Base-by-base conservation (phyloP, 2,329 filamentous ascomycete genomes). In the Scopulariopsis brevicaulis region DNA sequence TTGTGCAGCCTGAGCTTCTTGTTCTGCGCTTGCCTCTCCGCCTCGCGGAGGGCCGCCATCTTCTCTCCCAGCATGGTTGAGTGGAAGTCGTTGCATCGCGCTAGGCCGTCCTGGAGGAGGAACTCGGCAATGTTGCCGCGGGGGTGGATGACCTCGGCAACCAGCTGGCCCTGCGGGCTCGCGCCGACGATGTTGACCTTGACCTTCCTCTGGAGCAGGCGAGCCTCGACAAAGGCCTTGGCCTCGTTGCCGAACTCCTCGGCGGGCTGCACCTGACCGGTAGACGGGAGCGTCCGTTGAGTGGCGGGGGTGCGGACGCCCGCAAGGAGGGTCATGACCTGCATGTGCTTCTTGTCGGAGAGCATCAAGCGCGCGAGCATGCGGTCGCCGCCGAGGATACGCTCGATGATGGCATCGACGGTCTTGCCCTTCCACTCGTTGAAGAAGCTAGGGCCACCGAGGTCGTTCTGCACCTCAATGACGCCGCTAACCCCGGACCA, bases 11-110 rank as follows among this genome's bases (percentile, higher is more conserved):
- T 89, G 52, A 87, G 79, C 66, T 88, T 87, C 63, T 82, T 81
- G 63, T 84, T 81, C 73, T 91, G 91, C 4, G 94, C 94, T 59
- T 82, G 77, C 70, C 89, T 93, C 75, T 99, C 94, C 1, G 94
- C 92, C 63, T 89, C 83, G 62, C 94, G 85, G 59, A 97, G 83
- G 59, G 81, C 71, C 50, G 87, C 85, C 94, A 99, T 99, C 65
- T 93, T 89, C 55, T 83, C 77, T 52, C 94, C 94, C 12, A 99
- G 82, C 74, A 96, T 79, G 46, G 91, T 95, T 1, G 93, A 96
- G 75, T 99, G 94, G 73, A 94, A 92, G 72, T 99, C 94, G 63
- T 92, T 91, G 76, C 93, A 97, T 66, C 90, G 83, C 48, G 93
- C 94, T 58, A 97, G 79, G 65, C 94, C 94, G 57, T 91, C 89